These are phyloP conservation scores for Phytopythium litorale DNA, from an alignment of 352 stramenopile genomes.

Conservation along the genomic window DNA sequence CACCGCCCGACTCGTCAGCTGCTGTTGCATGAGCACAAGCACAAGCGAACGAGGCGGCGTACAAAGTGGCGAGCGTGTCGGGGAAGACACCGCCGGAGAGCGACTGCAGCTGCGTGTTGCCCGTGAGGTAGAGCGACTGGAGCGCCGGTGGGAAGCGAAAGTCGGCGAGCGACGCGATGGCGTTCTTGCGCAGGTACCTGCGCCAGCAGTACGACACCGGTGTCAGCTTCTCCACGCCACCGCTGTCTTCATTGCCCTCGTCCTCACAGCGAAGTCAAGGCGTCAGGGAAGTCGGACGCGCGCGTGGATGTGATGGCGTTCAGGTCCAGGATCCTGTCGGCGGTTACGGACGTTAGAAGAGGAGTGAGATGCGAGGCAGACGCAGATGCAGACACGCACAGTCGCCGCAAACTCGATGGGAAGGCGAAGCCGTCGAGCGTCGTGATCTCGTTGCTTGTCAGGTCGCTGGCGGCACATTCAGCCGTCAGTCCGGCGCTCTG, in stretches of 20 bases:
- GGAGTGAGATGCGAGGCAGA: too few species aligned
- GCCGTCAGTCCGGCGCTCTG: not conserved
- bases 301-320: constrained; percentile 11
- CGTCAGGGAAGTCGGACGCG: constrained; percentile 10
- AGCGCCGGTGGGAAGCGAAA: constrained; percentile 17
- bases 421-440: constrained; percentile 21
- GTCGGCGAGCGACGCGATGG: constrained; percentile 20
- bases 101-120: constrained; percentile 36
- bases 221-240: constrained; percentile 5
- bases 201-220: not conserved
- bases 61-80: constrained; percentile 32
- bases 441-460: constrained; percentile 29
- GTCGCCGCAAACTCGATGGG: constrained; percentile 15
- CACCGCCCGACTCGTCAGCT: too few species aligned
- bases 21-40: constrained; percentile 7
- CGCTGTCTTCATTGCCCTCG: too few species aligned
- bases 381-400: constrained; percentile 15
- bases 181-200: constrained; percentile 32
- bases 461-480: constrained; percentile 11
- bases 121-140: constrained; percentile 26
- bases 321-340: constrained; percentile 10
- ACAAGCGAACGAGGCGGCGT: not conserved
- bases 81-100: constrained; percentile 42
- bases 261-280: constrained; percentile 8
- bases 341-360: too few species aligned